A percentile compares a stretch with the other conserved stretches of the same genome.
Evolutionary conservation across 306 rosid genomes (phyloP).

Genomic region (Comarum palustre): DNA sequence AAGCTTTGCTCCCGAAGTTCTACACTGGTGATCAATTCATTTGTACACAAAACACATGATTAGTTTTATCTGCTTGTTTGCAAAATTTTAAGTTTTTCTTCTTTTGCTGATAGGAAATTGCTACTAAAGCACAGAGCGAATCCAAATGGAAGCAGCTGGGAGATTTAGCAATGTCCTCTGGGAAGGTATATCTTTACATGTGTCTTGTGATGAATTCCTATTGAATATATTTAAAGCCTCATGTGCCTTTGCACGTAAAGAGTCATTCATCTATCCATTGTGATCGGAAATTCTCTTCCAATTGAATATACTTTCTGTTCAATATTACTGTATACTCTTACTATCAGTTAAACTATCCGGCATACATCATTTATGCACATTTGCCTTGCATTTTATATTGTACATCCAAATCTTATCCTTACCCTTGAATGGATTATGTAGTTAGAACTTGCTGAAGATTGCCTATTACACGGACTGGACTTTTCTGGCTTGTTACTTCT

Average conservation of each 20-base stretch:
- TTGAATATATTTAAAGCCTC: background rate
- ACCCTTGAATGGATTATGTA: slow-evolving; percentile 40
- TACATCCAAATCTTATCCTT: slow-evolving; percentile 7
- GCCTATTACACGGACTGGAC: slow-evolving; percentile 75
- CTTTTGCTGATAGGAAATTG: slow-evolving; percentile 62
- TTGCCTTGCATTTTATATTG: background rate
- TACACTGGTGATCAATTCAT: slow-evolving; percentile 1
- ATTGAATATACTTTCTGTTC: background rate
- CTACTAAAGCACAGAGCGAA: slow-evolving; percentile 67
- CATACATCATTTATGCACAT: background rate
- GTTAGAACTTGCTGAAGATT: slow-evolving; percentile 97
- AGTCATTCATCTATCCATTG: background rate
- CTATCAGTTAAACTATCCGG: background rate
- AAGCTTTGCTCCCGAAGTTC: background rate
- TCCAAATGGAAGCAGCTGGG: slow-evolving; percentile 98
- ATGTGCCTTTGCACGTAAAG: background rate
- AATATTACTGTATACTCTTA: background rate
- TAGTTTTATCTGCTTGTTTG: background rate
- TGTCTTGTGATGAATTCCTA: slow-evolving; percentile 1
- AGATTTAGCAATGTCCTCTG: slow-evolving; percentile 83
- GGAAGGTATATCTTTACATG: slow-evolving; percentile 55
- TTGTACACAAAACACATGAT: background rate
- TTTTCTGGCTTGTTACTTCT: slow-evolving; percentile 85
- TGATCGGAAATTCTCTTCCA: slow-evolving; percentile 1
- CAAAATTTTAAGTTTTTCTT: slow-evolving; percentile 16